Conservation (phyloP, 352 stramenopile genomes). For the Phytophthora pinifolia region DNA sequence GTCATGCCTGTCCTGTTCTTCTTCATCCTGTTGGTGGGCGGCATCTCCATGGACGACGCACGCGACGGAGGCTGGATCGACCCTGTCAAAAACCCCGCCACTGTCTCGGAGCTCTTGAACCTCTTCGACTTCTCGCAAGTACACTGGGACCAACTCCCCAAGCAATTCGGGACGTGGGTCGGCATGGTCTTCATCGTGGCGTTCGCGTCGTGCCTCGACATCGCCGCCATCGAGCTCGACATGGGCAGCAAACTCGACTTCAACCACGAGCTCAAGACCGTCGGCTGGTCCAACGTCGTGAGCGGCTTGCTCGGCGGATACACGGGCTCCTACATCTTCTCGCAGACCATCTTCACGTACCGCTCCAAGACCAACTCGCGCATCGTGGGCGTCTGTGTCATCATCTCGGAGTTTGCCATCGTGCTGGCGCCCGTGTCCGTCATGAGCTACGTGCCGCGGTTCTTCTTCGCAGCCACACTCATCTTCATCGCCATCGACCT, state of each 20-base stretch:
- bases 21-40: constrained; percentile 67
- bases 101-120: constrained; percentile 63
- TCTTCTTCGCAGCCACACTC: constrained; percentile 97
- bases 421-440: constrained; percentile 90
- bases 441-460: constrained; percentile 93
- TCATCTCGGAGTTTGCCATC: constrained; percentile 80
- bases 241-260: constrained; percentile 93
- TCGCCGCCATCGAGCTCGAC: constrained; percentile 97
- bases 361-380: constrained; percentile 88
- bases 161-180: constrained; percentile 90
- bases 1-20: constrained; percentile 93
- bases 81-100: constrained; percentile 51
- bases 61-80: constrained; percentile 92
- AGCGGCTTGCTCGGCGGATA: constrained; percentile 95
- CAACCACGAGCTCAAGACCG: constrained; percentile 92
- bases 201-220: constrained; percentile 96
- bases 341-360: constrained; percentile 97
- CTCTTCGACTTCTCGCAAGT: constrained; percentile 92
- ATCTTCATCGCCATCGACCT: constrained; percentile 97
- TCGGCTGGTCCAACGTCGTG: constrained; percentile 96
- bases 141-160: constrained; percentile 87
- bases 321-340: constrained; percentile 98
- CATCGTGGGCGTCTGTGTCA: constrained; percentile 90
- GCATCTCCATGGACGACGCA: constrained; percentile 86
- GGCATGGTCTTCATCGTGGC: constrained; percentile 98